These are phyloP conservation scores for Gossypium thurberi DNA, from an alignment of 345 rosid genomes.

Conservation along the genomic window DNA sequence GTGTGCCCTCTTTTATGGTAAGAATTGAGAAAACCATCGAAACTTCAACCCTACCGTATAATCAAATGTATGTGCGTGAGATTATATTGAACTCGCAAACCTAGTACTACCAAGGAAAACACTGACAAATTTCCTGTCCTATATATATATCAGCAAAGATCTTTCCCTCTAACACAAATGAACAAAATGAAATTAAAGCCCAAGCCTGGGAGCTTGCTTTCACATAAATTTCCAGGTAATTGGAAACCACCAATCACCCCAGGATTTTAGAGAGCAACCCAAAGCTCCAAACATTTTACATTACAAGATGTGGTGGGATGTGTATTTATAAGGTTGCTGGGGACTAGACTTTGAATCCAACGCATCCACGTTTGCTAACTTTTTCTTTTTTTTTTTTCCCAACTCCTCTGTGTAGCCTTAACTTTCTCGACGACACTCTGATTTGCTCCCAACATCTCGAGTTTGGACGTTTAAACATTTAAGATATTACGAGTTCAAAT, in stretches of 20 bases:
- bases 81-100: background rate
- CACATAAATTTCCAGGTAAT: slow-evolving; percentile 2
- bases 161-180: background rate
- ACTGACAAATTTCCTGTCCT: background rate
- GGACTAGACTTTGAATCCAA: background rate
- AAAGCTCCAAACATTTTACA: background rate
- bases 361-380: background rate
- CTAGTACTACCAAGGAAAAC: background rate
- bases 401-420: background rate
- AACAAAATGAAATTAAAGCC: background rate
- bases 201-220: background rate
- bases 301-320: background rate
- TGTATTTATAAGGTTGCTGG: background rate
- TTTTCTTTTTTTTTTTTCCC: background rate
- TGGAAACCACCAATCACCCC: background rate
- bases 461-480: background rate
- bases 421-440: background rate
- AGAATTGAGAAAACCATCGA: background rate
- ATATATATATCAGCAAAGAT: background rate
- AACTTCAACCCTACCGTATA: background rate
- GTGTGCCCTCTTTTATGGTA: background rate
- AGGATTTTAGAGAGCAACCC: background rate
- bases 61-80: too few species aligned
- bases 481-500: too few species aligned
- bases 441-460: background rate